Evolutionary conservation across 306 rosid genomes (phyloP).

Genomic region (Sicyos edulis): DNA sequence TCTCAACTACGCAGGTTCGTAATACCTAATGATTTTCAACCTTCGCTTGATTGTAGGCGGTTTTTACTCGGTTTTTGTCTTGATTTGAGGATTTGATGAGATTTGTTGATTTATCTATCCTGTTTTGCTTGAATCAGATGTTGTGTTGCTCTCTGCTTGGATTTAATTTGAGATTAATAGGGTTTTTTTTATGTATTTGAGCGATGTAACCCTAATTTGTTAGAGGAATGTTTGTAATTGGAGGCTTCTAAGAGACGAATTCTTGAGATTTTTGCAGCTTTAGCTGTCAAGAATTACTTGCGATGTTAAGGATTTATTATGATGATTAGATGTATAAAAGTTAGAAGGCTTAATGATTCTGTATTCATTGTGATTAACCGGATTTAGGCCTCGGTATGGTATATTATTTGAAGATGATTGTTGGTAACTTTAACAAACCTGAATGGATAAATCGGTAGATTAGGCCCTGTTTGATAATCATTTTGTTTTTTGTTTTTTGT

Average conservation of each 20-base stretch:
- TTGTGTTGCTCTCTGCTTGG: background rate
- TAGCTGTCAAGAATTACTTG: background rate
- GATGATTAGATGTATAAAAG: background rate
- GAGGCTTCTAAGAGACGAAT: background rate
- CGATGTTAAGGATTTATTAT: background rate
- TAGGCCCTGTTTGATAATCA: too few species aligned
- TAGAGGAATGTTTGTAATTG: background rate
- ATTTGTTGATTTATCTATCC: background rate
- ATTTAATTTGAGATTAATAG: background rate
- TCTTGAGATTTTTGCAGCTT: background rate
- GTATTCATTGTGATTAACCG: background rate
- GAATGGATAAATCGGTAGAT: background rate
- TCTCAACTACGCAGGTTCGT: slow-evolving; percentile 73
- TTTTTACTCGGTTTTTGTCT: background rate
- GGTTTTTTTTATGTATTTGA: background rate
- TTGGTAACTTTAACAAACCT: background rate
- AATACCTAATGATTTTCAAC: background rate
- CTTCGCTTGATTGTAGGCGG: too few species aligned
- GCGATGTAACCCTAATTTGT: background rate
- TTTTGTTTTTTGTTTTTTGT: too few species aligned
- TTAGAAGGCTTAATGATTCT: background rate
- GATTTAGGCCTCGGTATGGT: background rate
- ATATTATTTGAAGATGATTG: background rate
- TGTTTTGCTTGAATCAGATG: background rate
- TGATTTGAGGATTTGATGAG: background rate